Evolutionary conservation across 75 land plant species (phyloP).

Genomic region (Selaginella tamariscina): DNA sequence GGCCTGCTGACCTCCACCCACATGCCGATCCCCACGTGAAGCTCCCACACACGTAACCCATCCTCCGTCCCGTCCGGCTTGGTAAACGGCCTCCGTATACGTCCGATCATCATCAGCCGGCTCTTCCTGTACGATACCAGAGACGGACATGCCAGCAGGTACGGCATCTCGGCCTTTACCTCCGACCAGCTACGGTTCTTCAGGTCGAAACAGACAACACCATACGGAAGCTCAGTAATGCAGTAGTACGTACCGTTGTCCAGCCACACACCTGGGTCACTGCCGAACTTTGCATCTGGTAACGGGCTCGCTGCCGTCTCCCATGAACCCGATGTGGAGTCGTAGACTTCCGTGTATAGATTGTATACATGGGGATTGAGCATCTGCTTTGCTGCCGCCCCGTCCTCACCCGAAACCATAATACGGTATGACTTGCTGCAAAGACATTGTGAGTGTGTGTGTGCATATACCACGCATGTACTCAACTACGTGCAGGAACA

Average conservation of each 20-base stretch:
- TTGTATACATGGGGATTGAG: conserved; percentile 12
- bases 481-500: too few species aligned
- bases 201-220: conserved; percentile 20
- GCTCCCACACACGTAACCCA: not conserved
- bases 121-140: conserved; percentile 18
- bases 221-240: conserved; percentile 32
- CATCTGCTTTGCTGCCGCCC: not conserved
- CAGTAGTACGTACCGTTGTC: conserved; percentile 20
- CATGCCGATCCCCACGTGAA: not conserved
- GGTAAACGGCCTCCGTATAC: not conserved
- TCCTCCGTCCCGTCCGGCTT: not conserved
- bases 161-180: conserved; percentile 24
- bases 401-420: conserved; percentile 25
- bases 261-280: conserved; percentile 30
- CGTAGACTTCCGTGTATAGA: conserved; percentile 34
- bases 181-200: conserved; percentile 23
- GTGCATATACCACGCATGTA: too few species aligned
- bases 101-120: conserved; percentile 31
- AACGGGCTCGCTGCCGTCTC: conserved; percentile 23
- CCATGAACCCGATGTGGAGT: conserved; percentile 27
- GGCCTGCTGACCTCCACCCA: conserved; percentile 17
- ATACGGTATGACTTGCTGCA: conserved; percentile 21
- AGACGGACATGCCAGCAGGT: conserved; percentile 24
- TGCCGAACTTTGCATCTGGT: conserved; percentile 29
- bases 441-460: too few species aligned